Evolutionary conservation across 345 rosid genomes (phyloP).

Genomic region (Lepidium africanum): DNA sequence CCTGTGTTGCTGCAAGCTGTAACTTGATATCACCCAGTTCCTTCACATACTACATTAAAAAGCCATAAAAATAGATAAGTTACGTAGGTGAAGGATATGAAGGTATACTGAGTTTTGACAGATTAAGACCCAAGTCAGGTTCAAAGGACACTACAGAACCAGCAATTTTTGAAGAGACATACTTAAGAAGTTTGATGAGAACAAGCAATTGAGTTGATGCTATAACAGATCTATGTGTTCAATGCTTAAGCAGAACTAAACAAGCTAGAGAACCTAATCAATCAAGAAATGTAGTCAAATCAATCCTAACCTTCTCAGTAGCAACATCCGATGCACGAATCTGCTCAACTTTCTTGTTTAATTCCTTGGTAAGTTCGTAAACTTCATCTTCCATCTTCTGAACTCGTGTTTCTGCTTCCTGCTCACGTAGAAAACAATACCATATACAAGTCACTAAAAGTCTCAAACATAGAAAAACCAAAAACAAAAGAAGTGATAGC

Average conservation of each 20-base stretch:
- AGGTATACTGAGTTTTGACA: background rate
- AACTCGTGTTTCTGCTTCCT: constrained; percentile 82
- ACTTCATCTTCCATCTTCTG: constrained; percentile 60
- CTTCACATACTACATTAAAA: constrained; percentile 42
- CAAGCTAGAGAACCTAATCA: background rate
- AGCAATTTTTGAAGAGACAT: background rate
- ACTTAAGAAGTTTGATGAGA: background rate
- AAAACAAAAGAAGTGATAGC: background rate
- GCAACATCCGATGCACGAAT: constrained; percentile 59
- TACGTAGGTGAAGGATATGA: background rate
- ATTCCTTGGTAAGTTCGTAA: constrained; percentile 33
- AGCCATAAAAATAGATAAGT: background rate
- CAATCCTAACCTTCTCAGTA: constrained; percentile 58
- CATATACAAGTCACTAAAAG: constrained; percentile 17
- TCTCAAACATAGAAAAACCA: constrained; percentile 19
- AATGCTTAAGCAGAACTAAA: background rate
- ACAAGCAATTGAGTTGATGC: background rate
- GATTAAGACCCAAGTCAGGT: background rate
- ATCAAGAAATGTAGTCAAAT: background rate
- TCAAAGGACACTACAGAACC: background rate
- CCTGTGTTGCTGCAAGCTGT: constrained; percentile 55
- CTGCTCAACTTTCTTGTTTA: constrained; percentile 55
- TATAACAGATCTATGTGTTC: background rate
- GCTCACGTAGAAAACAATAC: constrained; percentile 9
- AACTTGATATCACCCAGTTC: constrained; percentile 58